Base-by-base conservation (phyloP, 305 asterid genomes). In the Solanum hybrid region DNA sequence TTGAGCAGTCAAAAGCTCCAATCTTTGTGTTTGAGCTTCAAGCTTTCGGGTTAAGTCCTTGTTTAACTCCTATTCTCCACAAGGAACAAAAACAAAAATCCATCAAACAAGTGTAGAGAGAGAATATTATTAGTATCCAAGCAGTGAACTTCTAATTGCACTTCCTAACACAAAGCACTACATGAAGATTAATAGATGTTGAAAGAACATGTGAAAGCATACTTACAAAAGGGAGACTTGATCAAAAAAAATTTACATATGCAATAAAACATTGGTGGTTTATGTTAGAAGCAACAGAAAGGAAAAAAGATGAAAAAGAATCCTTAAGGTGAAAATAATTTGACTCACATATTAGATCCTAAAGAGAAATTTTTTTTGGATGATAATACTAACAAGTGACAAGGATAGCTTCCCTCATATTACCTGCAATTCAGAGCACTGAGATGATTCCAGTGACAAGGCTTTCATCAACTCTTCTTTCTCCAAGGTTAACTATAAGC, bases 1-100 rank as follows among this genome's bases (percentile, higher is more conserved):
- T 94, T 94, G 98, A 86, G 99, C 93, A 85, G 95, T 97, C 94
- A 97, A 93, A 88, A 98, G 96, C 92, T 98, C 99, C 91, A 97
- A 94, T 92, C 97, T 96, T 92, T 98, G 99, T 78, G 99, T 97
- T 93, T 98, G 99, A 93, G 92, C 93, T 93, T 95, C 99, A 93
- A 96, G 99, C 93, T 97, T 98, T 89, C 96, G 92, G 51, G 95
- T 92, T 87, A 98, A 92, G 90, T 98, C 99, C 93, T 93, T 94
- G 94, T 98, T 98, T 93, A 93, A 89, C 90, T 95, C 98, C 99
- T 98, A 88, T 84, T 89, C 88, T 79, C 90, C 87, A 79, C 88
- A 88, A 90, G 88, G 64, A 88, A 24, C 91, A 87, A 89, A 89
- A 56, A 12, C 73, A 35, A 89, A 85, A 56, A 16, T 26, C 31